Evolutionary conservation across 352 stramenopile species (phyloP), one percentile per base, ranked within the genome.

Genomic region (Pythium volutum): DNA sequence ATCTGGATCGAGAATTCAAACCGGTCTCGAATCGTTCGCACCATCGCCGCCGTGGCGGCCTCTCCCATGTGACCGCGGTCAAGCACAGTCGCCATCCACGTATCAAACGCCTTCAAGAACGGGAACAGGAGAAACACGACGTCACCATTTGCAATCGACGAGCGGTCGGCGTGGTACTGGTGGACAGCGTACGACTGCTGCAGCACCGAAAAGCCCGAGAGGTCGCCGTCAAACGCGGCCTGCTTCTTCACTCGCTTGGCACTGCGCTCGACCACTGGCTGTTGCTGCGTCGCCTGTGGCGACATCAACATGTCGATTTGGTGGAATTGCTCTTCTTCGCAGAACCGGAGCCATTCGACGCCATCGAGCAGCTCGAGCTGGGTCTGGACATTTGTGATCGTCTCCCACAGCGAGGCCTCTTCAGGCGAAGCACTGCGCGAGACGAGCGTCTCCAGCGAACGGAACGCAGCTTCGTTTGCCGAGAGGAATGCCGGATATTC

Each of bases 151-250:
- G 87, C 77, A 29, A 90, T 76, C 14, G 75, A 79, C 18, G 81
- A 84, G 16, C 82, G 74, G 36, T 95, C 86, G 3, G 76, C 72
- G 46, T 91, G 81, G 64, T 91, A 81, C 56, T 77, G 67, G 58
- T 92, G 82, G 27, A 93, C 79, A 10, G 84, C 82, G 58, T 93
- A 95, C 42, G 86, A 95, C 55, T 93, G 84, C 52, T 95, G 83
- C 25, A 95, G 67, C 9, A 93, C 69, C 20, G 82, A 93, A 15
- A 86, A 71, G 2, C 56, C 66, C 0, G 63, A 76, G 26, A 87
- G 26, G 47, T 75, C 76, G 49, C 62, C 67, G 20, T 83, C 70
- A 22, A 70, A 62, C 1, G 52, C 52, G 9, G 42, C 33, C 15
- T 51, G 54, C 46, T 58, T 64, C 62, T 70, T 74, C 27, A 45